These are phyloP conservation scores for Pythium aristosporum DNA, from an alignment of 352 stramenopile species.

Conservation along the genomic window DNA sequence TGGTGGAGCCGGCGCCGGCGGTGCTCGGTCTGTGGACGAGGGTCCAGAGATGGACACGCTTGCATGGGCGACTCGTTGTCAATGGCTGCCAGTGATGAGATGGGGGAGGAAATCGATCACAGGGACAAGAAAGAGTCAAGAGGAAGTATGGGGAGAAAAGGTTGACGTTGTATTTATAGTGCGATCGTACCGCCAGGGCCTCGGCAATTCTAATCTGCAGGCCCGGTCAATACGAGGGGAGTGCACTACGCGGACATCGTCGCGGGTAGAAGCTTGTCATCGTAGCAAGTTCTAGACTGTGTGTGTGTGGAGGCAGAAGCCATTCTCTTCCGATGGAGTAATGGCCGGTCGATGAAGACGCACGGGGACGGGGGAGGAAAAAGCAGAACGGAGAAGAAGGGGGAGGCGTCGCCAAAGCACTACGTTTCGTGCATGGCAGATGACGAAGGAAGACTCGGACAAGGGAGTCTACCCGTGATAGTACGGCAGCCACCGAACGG, in stretches of 20 bases:
- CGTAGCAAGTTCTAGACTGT: slow-evolving; percentile 1
- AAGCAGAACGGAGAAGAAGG: background rate
- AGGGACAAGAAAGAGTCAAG: background rate
- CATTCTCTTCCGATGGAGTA: slow-evolving; percentile 27
- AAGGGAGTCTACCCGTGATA: background rate
- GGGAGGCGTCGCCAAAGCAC: slow-evolving; percentile 3
- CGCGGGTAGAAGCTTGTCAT: background rate
- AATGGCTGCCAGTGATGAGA: background rate
- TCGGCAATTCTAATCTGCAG: slow-evolving; percentile 22
- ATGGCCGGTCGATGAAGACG: background rate
- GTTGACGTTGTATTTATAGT: slow-evolving; percentile 19
- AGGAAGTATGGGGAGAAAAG: slow-evolving; percentile 3
- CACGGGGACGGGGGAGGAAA: background rate
- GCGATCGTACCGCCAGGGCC: slow-evolving; percentile 11
- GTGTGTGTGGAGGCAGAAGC: background rate
- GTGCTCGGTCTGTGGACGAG: slow-evolving; percentile 6
- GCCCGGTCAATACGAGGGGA: slow-evolving; percentile 14
- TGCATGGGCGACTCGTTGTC: background rate
- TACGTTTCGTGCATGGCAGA: slow-evolving; percentile 5
- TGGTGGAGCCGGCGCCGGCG: slow-evolving; percentile 15
- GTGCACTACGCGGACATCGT: slow-evolving; percentile 2
- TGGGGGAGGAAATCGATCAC: too few species aligned
- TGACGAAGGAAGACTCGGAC: background rate
- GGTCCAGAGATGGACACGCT: background rate
- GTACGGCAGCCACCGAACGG: slow-evolving; percentile 1